Evolutionary conservation across 2,329 filamentous ascomycete species (phyloP), one percentile per base, ranked within the genome.

Genomic region (Chaetomium strumarium): DNA sequence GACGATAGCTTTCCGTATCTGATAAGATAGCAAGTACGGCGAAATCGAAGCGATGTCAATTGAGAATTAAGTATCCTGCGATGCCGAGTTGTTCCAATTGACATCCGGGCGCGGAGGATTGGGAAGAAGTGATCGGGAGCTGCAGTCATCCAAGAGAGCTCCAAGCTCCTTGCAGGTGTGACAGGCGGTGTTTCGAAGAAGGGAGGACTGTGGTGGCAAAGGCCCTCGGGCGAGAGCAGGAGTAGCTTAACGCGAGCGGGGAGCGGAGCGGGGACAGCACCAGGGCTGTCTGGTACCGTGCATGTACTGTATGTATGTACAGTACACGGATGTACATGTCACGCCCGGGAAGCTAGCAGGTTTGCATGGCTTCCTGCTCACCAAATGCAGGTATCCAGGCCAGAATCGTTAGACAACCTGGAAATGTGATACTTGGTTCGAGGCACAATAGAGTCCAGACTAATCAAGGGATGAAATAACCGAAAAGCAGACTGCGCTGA

Each of bases 131-230:
- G 53, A 43, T 59, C 44, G 42, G 46, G 54, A 52, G 51, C 42
- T 60, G 61, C 47, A 57, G 52, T 62, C 57, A 58, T 60, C 53
- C 48, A 59, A 50, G 60, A 63, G 64, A 70, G 66, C 66, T 71
- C 63, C 57, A 64, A 70, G 67, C 66, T 70, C 60, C 58, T 61
- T 39, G 55, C 54, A 66, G 63, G 67, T 73, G 72, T 72, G 69
- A 73, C 72, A 71, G 66, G 65, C 68, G 64, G 63, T 67, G 70
- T 72, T 72, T 72, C 69, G 70, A 70, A 67, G 61, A 60, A 46
- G 46, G 48, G 53, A 52, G 64, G 56, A 65, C 57, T 62, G 55
- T 56, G 55, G 60, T 58, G 61, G 59, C 57, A 57, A 63, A 58
- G 60, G 44, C 54, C 55, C 53, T 44, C 50, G 55, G 56, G 57